Base-by-base conservation (phyloP, 306 rosid genomes). In the Calophaca sinica region DNA sequence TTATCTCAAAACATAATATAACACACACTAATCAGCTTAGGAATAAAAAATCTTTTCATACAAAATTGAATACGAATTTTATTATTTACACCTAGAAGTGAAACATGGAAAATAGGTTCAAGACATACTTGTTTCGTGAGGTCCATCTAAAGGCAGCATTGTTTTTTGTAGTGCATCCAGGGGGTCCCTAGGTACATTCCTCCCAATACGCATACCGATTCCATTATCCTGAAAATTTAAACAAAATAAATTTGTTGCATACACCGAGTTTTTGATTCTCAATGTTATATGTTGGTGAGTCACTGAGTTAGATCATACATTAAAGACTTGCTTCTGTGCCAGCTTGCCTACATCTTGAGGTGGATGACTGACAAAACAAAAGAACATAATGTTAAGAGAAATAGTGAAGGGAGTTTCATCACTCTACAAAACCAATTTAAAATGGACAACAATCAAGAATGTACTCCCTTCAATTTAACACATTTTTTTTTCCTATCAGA, bases 111-210 rank as follows among this genome's bases (percentile, higher is more conserved):
- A 72, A 73, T 20, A 68, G 29, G 76, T 72, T 69, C 68, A 58
- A 76, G 77, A 73, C 62, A 70, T 72, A 87, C 90, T 83, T 80
- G 77, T 74, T 79, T 67, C 74, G 36, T 9, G 78, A 59, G 65
- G 61, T 53, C 63, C 71, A 33, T 70, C 52, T 41, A 20, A 71
- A 33, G 73, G 77, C 48, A 48, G 54, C 59, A 46, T 38, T 5
- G 42, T 38, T 38, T 20, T 20, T 20, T 20, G 26, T 20, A 20
- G 26, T 20, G 26, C 26, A 20, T 20, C 26, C 26, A 20, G 26
- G 1, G 26, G 26, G 26, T 20, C 77, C 53, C 9, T 54, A 12
- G 41, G 58, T 61, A 45, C 59, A 49, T 20, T 20, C 26, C 63
- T 49, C 52, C 51, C 78, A 8, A 67, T 35, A 71, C 51, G 46